A percentile compares a stretch with the other conserved stretches of the same genome.
Conservation (phyloP, 2,329 filamentous ascomycete species). For the Trichophaea hybrida region DNA sequence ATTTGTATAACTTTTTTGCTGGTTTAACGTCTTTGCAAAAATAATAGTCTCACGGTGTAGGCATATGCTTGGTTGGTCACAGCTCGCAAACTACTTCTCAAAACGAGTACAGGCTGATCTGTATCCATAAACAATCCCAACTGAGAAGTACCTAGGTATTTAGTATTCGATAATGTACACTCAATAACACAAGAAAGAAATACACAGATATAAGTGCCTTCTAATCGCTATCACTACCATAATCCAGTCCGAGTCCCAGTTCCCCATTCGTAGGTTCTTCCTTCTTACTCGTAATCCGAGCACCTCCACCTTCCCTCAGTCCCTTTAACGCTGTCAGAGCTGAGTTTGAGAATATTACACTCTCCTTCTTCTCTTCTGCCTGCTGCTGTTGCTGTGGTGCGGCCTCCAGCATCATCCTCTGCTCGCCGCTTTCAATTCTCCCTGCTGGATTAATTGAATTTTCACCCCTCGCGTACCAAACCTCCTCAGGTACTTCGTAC, state of each 20-base stretch:
- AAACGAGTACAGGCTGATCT: too few species aligned
- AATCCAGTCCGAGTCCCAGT: slow-evolving; percentile 65
- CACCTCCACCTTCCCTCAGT: slow-evolving; percentile 32
- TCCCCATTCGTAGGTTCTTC: slow-evolving; percentile 41
- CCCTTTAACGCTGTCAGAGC: slow-evolving; percentile 66
- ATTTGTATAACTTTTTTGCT: neutral
- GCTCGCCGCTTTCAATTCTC: slow-evolving; percentile 47
- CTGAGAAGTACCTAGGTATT: too few species aligned
- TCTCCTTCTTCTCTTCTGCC: slow-evolving; percentile 33
- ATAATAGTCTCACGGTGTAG: too few species aligned
- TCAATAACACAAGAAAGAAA: neutral
- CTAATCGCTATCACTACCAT: slow-evolving; percentile 72
- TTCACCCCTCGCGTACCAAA: slow-evolving; percentile 75
- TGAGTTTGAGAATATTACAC: slow-evolving; percentile 65
- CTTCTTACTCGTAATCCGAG: slow-evolving; percentile 33
- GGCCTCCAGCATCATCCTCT: slow-evolving; percentile 45
- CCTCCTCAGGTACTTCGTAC: slow-evolving; percentile 84
- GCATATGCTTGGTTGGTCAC: too few species aligned
- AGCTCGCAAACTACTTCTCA: too few species aligned
- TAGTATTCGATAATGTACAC: neutral
- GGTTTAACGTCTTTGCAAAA: neutral
- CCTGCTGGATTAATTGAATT: slow-evolving; percentile 49
- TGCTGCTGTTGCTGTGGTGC: slow-evolving; percentile 36
- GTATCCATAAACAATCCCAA: too few species aligned
- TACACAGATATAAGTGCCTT: neutral